These are phyloP conservation scores for Saturnispora diversa DNA, from an alignment of 805 yeast species.

Conservation along the genomic window DNA sequence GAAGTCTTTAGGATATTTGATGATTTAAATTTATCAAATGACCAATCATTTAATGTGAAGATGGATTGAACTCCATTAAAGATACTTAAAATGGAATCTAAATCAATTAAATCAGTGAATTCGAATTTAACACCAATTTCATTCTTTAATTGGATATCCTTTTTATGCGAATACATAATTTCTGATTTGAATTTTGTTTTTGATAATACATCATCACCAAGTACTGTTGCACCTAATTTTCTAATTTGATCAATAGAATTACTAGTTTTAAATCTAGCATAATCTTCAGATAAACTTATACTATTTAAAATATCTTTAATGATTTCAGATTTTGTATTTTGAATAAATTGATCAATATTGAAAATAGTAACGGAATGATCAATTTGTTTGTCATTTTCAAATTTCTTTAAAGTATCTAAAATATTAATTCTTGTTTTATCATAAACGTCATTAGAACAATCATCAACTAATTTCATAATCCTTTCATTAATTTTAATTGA, in stretches of 20 bases:
- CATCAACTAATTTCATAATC: constrained; percentile 58
- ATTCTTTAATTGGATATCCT: constrained; percentile 57
- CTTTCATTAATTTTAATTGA: constrained; percentile 49
- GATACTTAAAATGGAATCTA: constrained; percentile 45
- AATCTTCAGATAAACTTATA: constrained; percentile 57
- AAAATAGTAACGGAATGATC: constrained; percentile 41
- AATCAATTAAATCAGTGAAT: constrained; percentile 67
- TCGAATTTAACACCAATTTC: constrained; percentile 55
- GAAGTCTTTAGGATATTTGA: constrained; percentile 24
- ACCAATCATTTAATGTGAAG: constrained; percentile 36
- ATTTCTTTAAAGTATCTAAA: constrained; percentile 35
- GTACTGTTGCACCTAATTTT: constrained; percentile 49
- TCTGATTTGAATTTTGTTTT: constrained; percentile 60
- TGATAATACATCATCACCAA: constrained; percentile 44
- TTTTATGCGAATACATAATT: constrained; percentile 74
- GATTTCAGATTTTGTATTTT: constrained; percentile 58
- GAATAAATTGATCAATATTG: constrained; percentile 60
- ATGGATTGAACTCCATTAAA: constrained; percentile 9
- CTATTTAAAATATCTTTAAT: constrained; percentile 55
- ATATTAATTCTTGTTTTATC: constrained; percentile 51
- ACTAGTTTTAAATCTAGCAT: constrained; percentile 56
- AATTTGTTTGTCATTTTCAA: constrained; percentile 38
- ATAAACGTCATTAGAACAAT: constrained; percentile 49
- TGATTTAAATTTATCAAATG: constrained; percentile 18
- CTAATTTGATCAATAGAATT: constrained; percentile 56